phyloP scores from a whole-genome alignment of 495 filamentous ascomycete genomes.

The Elasticomyces elasticus region DNA sequence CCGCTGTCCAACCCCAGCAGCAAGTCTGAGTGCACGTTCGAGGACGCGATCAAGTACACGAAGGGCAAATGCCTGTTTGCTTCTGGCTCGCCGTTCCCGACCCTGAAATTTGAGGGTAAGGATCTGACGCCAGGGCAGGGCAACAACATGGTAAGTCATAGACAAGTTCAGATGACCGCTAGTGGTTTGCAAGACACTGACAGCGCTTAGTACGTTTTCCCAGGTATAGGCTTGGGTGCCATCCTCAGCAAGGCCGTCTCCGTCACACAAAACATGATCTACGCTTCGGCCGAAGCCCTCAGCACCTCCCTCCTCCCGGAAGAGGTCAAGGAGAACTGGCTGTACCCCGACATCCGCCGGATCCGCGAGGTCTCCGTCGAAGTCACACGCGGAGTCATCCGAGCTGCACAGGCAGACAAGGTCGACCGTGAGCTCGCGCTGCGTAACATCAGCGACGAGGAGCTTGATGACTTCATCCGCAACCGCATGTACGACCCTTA shows the following conservation, averaged over 20 bases:
- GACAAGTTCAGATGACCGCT: background rate
- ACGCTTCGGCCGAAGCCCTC: slow-evolving; percentile 77
- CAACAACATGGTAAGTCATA: slow-evolving; percentile 12
- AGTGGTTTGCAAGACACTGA: background rate
- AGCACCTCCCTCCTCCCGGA: slow-evolving; percentile 65
- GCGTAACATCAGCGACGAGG: slow-evolving; percentile 61
- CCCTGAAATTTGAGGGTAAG: slow-evolving; percentile 55
- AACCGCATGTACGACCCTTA: slow-evolving; percentile 70
- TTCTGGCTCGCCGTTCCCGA: slow-evolving; percentile 84
- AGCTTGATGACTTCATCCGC: slow-evolving; percentile 71
- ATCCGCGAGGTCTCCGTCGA: slow-evolving; percentile 83
- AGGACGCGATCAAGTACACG: slow-evolving; percentile 79
- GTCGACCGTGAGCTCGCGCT: slow-evolving; percentile 69
- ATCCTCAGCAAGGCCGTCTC: slow-evolving; percentile 82
- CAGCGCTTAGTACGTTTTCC: slow-evolving; percentile 71
- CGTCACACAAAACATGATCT: slow-evolving; percentile 92
- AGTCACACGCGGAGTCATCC: slow-evolving; percentile 88
- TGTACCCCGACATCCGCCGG: slow-evolving; percentile 89
- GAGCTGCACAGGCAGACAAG: slow-evolving; percentile 69
- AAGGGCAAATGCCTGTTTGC: slow-evolving; percentile 87
- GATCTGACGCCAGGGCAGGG: slow-evolving; percentile 84
- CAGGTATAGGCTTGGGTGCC: slow-evolving; percentile 87
- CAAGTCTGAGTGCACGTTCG: slow-evolving; percentile 95
- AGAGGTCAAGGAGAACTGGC: slow-evolving; percentile 68
- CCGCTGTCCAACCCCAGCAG: slow-evolving; percentile 87